Base-by-base conservation (phyloP, 495 filamentous ascomycete species). In the Penicillium antarcticum region DNA sequence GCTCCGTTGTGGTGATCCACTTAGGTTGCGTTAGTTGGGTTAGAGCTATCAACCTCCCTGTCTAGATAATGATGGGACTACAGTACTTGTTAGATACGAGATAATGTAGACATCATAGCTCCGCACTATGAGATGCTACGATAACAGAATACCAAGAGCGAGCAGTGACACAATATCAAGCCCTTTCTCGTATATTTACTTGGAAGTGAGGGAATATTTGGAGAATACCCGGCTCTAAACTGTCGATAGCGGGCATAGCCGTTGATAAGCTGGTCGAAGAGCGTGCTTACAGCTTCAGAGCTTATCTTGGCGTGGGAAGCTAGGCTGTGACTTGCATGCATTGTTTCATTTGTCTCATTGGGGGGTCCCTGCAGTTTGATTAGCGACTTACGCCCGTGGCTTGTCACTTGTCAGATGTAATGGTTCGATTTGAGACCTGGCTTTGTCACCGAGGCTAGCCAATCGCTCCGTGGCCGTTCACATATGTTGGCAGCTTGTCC, bases 181-280 rank as follows among this genome's bases (percentile, higher is more conserved):
- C 43, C 11, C 32, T 36, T 35, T 14, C 13, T 46, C 44, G 32
- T 45, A 23, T 35, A 7, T 13, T 34, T 21, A 10, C 23, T 41
- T 23, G 9, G 18, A 5, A 23, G 38, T 24, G 9, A 41, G 19
- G 26, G 39, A 29, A 26, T 24, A 21, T 2, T 17, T 19, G 14
- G 12, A 23, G 11, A 31, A 51, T 51, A 51, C 6, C 48, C 48
- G 48, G 31, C 5, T 24, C 11, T 44, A 51, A 18, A 51, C 48
- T 36, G 38, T 19, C 17, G 42, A 35, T 51, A 31, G 40, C 46
- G 55, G 23, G 23, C 4, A 8, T 49, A 53, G 19, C 55, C 55
- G 55, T 40, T 31, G 35, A 19, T 57, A 53, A 26, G 38, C 55
- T 57, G 45, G 19, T 38, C 6, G 5, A 19, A 37, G 44, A 46